Evolutionary conservation across 495 filamentous ascomycete genomes (phyloP).

Genomic region (Xanthoparmelia taractica): DNA sequence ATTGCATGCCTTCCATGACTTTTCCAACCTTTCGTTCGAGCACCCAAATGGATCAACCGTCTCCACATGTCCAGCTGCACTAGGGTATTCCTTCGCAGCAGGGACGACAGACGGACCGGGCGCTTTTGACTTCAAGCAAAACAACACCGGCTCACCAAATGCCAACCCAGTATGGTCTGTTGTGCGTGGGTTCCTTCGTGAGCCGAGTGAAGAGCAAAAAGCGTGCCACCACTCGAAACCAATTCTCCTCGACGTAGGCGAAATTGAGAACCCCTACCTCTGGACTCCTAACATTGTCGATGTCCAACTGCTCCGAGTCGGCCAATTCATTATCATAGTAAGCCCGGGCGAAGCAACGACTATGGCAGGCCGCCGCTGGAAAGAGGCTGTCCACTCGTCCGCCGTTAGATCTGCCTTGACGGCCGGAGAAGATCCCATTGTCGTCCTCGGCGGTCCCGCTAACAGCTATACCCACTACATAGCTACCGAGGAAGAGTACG

Average conservation of each 20-base stretch:
- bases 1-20: slow-evolving; percentile 68
- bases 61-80: slow-evolving; percentile 78
- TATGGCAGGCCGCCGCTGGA: slow-evolving; percentile 92
- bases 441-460: slow-evolving; percentile 86
- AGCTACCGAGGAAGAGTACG: slow-evolving; percentile 85
- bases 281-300: slow-evolving; percentile 95
- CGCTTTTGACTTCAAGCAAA: slow-evolving; percentile 90
- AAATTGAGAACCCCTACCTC: slow-evolving; percentile 67
- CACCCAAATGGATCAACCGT: slow-evolving; percentile 67
- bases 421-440: slow-evolving; percentile 46
- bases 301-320: slow-evolving; percentile 79
- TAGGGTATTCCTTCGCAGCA: slow-evolving; percentile 90
- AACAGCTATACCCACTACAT: slow-evolving; percentile 98
- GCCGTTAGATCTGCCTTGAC: slow-evolving; percentile 36
- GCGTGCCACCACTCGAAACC: slow-evolving; percentile 79
- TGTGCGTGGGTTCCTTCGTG: slow-evolving; percentile 64
- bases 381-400: slow-evolving; percentile 61
- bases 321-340: slow-evolving; percentile 80
- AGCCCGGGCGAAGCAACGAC: slow-evolving; percentile 89
- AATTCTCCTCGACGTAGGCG: slow-evolving; percentile 83
- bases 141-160: slow-evolving; percentile 58
- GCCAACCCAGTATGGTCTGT: slow-evolving; percentile 78
- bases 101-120: slow-evolving; percentile 93
- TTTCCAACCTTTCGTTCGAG: slow-evolving; percentile 64
- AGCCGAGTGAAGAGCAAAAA: slow-evolving; percentile 61